Base-by-base conservation (phyloP, 352 stramenopile species). In the Thalassiosira livingstoniorum region DNA sequence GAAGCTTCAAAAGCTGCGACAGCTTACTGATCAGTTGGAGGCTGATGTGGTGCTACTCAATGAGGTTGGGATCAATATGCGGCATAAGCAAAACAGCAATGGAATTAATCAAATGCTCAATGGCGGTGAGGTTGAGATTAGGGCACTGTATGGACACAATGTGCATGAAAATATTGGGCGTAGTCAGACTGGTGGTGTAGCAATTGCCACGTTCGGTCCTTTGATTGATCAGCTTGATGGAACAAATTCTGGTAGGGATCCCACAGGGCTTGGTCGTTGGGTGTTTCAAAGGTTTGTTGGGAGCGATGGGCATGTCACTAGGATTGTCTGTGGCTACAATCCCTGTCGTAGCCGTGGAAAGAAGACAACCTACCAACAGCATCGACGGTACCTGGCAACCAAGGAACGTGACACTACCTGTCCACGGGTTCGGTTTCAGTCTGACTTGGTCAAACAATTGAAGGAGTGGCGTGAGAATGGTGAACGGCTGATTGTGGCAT, bases 351-450 rank as follows among this genome's bases (percentile, higher is more conserved):
- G 43, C 29, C 47, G n/a, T 1, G 39, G 61, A 15, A 7, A 39
- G 13, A 35, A 1, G 3, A 73, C 64, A 0, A 39, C 42, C 13
- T 73, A 73, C n/a, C 43, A 61, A 18, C 64, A 73, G 25, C 42
- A 58, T 27, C 1, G 25, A 1, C n/a, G 43, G 0, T 39, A 45
- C 64, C 47, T 34, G 23, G 43, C 53, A 1, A 10, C 55, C 1
- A 2, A 18, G 2, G 25, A 53, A 31, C 7, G 2, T 4, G 34
- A 68, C 23, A 31, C 35, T 18, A 73, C 43, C 0, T 62, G 39
- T 31, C 63, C 63, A 10, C 27, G 42, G 1, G 34, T 1, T 25
- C 37, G 32, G 2, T 70, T 53, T 27, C 2, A 23, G 4, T 1
- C 35, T 2, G 23, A 72, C 18, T 31, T 60, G 29, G 34, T 72